phyloP scores from a whole-genome alignment of 176 grass and related monocot genomes.

The Aegilops tauschii region DNA sequence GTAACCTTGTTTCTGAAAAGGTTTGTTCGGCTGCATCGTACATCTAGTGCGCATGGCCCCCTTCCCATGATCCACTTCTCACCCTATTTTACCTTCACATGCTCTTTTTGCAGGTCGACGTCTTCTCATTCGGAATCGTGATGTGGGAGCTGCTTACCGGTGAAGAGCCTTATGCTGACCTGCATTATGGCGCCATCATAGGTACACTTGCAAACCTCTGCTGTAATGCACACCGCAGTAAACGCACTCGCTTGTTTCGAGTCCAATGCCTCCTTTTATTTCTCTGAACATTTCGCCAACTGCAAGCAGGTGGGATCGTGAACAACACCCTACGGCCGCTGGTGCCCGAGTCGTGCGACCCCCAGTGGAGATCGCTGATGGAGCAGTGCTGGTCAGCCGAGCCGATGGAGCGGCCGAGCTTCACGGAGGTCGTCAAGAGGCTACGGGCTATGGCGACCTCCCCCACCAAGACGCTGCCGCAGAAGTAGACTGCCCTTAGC shows the following conservation, averaged over 20 bases:
- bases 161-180: conserved; percentile 83
- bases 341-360: conserved; percentile 68
- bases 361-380: conserved; percentile 83
- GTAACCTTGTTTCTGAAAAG: conserved; percentile 88
- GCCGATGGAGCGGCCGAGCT: conserved; percentile 66
- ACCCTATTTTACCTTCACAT: background rate
- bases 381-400: conserved; percentile 88
- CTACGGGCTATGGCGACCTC: conserved; percentile 67
- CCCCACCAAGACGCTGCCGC: conserved; percentile 38
- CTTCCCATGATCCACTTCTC: background rate
- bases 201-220: conserved; percentile 23
- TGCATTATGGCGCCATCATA: conserved; percentile 95
- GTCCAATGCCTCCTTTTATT: background rate
- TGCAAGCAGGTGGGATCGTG: conserved; percentile 82
- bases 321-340: conserved; percentile 83
- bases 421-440: conserved; percentile 64
- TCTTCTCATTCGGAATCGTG: conserved; percentile 95
- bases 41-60: too few species aligned
- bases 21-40: conserved; percentile 34
- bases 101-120: conserved; percentile 63
- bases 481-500: conserved; percentile 38
- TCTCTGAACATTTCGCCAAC: background rate
- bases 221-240: background rate
- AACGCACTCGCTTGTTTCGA: background rate
- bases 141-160: conserved; percentile 98